Percentiles rank a stretch among this genome's conserved stretches.
phyloP scores from a whole-genome alignment of 148 eudicot genomes.

The Amaranthus cruentus region DNA sequence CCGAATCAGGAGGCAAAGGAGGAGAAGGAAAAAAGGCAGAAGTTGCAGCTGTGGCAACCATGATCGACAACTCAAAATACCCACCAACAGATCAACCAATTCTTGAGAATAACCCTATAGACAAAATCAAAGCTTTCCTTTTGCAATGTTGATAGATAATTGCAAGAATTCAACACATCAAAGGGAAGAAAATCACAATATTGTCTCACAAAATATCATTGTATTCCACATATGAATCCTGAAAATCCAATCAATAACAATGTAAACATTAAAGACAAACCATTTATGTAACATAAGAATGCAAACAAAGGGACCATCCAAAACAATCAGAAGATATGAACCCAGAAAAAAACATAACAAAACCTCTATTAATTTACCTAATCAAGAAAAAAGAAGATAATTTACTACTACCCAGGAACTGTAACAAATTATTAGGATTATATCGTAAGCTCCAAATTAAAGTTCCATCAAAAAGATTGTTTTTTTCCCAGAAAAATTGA shows the following conservation, averaged over 20 bases:
- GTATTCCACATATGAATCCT: constrained; percentile 16
- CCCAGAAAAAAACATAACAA: not conserved
- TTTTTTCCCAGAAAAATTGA: not conserved
- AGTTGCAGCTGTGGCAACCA: constrained; percentile 87
- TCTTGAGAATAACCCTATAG: constrained; percentile 4
- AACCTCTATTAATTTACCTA: not conserved
- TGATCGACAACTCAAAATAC: constrained; percentile 27
- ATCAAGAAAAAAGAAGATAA: not conserved
- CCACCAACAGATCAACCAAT: constrained; percentile 21
- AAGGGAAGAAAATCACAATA: constrained; percentile 10
- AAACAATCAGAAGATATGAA: not conserved
- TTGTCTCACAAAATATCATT: constrained; percentile 10
- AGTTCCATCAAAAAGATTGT: not conserved
- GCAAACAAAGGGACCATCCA: not conserved
- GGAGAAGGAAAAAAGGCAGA: constrained; percentile 53
- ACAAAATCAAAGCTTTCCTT: constrained; percentile 1
- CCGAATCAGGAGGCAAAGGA: constrained; percentile 46
- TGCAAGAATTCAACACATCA: constrained; percentile 8
- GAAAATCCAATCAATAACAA: constrained; percentile 5
- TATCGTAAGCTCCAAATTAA: constrained; percentile 1
- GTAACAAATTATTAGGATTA: not conserved
- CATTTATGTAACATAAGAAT: not conserved
- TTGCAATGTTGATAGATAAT: not conserved
- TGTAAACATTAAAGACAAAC: not conserved
- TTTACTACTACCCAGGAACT: not conserved